Base-by-base conservation (phyloP, 495 filamentous ascomycete species). In the Penicillium riverlandense region DNA sequence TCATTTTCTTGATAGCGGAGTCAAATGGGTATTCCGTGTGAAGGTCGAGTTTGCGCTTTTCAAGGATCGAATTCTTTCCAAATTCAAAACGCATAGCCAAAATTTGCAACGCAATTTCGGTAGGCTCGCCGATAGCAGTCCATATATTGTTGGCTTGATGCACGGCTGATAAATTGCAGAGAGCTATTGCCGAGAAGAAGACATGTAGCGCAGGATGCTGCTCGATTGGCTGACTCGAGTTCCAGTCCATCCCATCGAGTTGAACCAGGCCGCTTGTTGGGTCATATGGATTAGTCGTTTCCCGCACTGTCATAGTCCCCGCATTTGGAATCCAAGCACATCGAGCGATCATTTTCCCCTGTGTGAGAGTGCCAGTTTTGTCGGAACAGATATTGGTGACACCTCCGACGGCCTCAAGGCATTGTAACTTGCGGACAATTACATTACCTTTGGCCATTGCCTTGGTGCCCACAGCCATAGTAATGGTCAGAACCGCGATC, bases 381-480 rank as follows among this genome's bases (percentile, higher is more conserved):
- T 94, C 88, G 42, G 87, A 91, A 79, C 88, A 94, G 45, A 92
- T 85, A 66, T 89, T 88, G 63, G 89, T 86, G 39, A 90, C 87
- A 77, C 83, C 84, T 57, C 87, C 87, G 47, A 92, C 73, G 9
- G 87, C 90, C 67, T 92, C 87, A 43, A 85, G 78, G 0, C 77
- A 81, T 55, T 79, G 77, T 37, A 85, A 54, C 1, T 75, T 77
- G 49, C 82, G 81, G 66, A 79, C 80, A 9, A 85, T 59, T 11
- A 83, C 71, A 45, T 80, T 77, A 39, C 79, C 69, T 47, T 76
- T 83, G 6, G 72, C 77, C 80, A 84, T 84, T 15, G 72, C 71
- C 4, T 81, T 82, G 8, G 74, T 76, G 29, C 78, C 79, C 22
- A 79, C 70, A 28, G 79, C 77, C 62, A 82, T 77, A 31, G 78